Conservation (phyloP, 305 asterid genomes). For the Petunia hybrid region DNA sequence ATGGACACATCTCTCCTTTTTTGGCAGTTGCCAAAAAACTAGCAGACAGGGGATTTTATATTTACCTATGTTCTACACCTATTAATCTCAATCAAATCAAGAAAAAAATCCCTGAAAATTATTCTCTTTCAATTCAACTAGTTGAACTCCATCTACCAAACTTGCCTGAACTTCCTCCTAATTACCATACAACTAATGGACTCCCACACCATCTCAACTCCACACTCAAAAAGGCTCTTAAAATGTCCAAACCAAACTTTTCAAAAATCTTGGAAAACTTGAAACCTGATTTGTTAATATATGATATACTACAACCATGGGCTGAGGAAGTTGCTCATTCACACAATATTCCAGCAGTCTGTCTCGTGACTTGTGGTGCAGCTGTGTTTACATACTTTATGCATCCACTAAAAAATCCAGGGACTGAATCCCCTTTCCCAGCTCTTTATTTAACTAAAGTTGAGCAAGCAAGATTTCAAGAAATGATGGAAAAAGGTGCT, state of each 20-base stretch:
- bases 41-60: neutral
- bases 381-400: neutral
- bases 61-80: too few species aligned
- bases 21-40: constrained; percentile 20
- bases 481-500: neutral
- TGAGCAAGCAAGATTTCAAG: neutral
- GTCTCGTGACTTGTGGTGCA: neutral
- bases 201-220: neutral
- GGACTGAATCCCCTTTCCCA: neutral
- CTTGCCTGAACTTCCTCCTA: neutral
- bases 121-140: neutral
- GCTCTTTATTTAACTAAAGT: neutral
- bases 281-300: too few species aligned
- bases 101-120: too few species aligned
- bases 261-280: neutral
- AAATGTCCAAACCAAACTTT: neutral
- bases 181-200: constrained; percentile 21
- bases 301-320: neutral
- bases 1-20: constrained; percentile 24
- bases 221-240: too few species aligned
- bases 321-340: neutral
- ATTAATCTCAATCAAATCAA: too few species aligned
- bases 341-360: neutral
- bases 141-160: constrained; percentile 14
- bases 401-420: neutral